These are phyloP conservation scores for Hondaea fermentalgiana DNA, from an alignment of 108 stramenopile genomes.

Conservation along the genomic window DNA sequence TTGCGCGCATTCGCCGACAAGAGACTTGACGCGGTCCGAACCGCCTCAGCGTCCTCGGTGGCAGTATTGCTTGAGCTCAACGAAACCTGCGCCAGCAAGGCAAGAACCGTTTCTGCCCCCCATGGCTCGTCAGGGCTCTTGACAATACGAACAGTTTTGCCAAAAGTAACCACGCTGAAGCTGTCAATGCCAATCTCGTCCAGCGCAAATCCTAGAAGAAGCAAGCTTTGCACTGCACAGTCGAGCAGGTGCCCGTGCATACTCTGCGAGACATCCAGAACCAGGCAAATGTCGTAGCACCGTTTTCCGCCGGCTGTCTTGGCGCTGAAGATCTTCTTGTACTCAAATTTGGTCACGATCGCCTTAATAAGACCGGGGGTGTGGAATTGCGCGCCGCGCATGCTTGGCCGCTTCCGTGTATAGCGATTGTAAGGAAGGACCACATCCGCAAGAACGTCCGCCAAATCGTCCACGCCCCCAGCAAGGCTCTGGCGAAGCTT, in stretches of 20 bases:
- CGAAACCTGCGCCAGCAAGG: background rate
- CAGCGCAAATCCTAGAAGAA: background rate
- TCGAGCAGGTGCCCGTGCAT: background rate
- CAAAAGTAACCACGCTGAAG: background rate
- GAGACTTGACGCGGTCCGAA: background rate
- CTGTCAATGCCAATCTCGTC: background rate
- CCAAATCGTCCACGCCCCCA: background rate
- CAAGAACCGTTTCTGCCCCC: background rate
- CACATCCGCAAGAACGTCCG: background rate
- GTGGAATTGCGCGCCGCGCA: background rate
- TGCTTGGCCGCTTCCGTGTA: background rate
- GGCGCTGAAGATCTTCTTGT: background rate
- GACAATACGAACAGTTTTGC: background rate
- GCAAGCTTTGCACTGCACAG: background rate
- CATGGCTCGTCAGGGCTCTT: background rate
- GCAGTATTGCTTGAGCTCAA: background rate
- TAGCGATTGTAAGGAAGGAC: background rate
- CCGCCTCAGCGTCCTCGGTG: background rate
- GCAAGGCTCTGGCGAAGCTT: background rate
- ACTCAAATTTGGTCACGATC: background rate
- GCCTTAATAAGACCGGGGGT: background rate
- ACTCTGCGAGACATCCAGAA: background rate
- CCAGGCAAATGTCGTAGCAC: background rate
- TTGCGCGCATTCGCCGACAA: background rate
- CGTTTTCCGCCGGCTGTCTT: conserved; percentile 12